Base-by-base conservation (phyloP, 2,329 filamentous ascomycete species). In the Talaromyces sp. region DNA sequence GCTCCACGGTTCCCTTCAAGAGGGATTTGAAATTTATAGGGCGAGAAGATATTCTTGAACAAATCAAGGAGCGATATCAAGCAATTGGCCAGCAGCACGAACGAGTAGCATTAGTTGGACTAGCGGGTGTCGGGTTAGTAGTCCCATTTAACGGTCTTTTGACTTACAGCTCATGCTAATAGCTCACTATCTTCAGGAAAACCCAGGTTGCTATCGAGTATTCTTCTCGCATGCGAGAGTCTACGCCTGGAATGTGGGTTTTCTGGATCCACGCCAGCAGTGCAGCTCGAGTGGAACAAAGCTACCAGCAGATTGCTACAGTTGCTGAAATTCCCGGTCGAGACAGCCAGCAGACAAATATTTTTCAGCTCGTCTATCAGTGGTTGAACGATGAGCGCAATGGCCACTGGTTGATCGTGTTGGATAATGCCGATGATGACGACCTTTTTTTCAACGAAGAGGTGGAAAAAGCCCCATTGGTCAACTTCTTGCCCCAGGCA, bases 251-350 rank as follows among this genome's bases (percentile, higher is more conserved):
- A 11, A 75, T 68, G 17, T 76, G 69, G 69, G 69, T 79, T 19
- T 79, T 79, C 64, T 81, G 74, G 78, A 69, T 80, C 5, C 69
- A 80, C 65, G 74, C 75, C 1, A 75, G 72, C 61, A 76, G 74
- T 59, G 67, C 68, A 0, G 68, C 72, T 43, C 69, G 75, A 5
- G 76, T 78, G 47, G 72, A 79, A 65, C 70, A 78, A 59, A 70
- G 72, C 29, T 78, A 11, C 10, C 8, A 34, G 31, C 27, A 29
- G 27, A 29, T 29, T 29, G 27, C 27, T 29, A 29, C 27, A 5
- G 27, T 29, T 29, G 27, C 27, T 29, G 27, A 29, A 29, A 29
- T 29, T 29, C 27, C 27, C 27, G 27, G 27, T 29, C 27, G 27
- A 29, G 27, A 29, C 27, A 29, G 5, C 27, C 27, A 2, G 27